These are phyloP conservation scores for Tylopilus cervinicoccineus DNA, from an alignment of 768 basidiomycete species.

Conservation along the genomic window DNA sequence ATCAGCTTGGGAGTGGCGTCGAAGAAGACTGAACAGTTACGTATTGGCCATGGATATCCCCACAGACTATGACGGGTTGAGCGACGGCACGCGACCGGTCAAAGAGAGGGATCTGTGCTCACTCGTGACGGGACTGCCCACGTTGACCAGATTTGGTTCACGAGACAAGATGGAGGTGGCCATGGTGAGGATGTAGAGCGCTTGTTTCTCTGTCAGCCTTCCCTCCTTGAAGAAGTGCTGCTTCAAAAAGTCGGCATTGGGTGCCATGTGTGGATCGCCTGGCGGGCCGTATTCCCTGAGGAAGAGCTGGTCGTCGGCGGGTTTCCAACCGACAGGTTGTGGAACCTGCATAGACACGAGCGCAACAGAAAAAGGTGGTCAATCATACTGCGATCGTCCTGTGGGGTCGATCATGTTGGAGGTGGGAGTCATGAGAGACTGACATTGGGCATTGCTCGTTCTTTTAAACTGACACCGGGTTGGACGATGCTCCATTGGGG, in stretches of 20 bases:
- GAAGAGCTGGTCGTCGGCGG: conserved; percentile 75
- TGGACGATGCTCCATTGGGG: conserved; percentile 19
- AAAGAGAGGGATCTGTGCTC: conserved; percentile 24
- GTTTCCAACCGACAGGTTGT: conserved; percentile 57
- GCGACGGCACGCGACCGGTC: conserved; percentile 6
- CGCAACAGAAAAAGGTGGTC: conserved; percentile 18
- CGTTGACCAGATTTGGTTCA: conserved; percentile 84
- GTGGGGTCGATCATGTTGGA: conserved; percentile 10
- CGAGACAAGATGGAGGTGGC: conserved; percentile 60
- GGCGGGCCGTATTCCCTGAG: conserved; percentile 40
- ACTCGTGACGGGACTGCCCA: conserved; percentile 91
- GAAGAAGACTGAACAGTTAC: conserved; percentile 74
- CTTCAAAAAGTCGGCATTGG: conserved; percentile 78
- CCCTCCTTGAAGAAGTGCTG: conserved; percentile 90
- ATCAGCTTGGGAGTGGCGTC: conserved; percentile 26
- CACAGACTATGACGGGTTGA: conserved; percentile 61
- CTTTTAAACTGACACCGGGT: conserved; percentile 21
- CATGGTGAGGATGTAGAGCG: conserved; percentile 72
- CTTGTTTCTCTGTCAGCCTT: conserved; percentile 76
- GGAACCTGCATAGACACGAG: conserved; percentile 50
- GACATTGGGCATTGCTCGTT: conserved; percentile 31
- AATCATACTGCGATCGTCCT: conserved; percentile 25
- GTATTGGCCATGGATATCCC: conserved; percentile 98
- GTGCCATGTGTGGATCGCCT: conserved; percentile 42
- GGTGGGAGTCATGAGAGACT: conserved; percentile 23